phyloP scores from a whole-genome alignment of 1,284 basidiomycete genomes.

The Cryptococcus wingfieldii region DNA sequence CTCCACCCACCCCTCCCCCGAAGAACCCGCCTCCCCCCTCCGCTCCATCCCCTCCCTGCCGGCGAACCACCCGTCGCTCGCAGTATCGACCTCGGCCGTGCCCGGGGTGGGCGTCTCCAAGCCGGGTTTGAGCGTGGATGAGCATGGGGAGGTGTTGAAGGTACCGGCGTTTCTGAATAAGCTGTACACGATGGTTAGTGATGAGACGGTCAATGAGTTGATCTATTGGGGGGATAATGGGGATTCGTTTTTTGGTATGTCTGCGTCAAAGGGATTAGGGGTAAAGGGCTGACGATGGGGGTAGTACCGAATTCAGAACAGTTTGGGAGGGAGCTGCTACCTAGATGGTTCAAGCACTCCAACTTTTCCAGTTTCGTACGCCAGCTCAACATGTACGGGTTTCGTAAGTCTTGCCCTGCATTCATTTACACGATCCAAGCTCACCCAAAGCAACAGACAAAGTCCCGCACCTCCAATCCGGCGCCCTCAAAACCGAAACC shows the following conservation, averaged over 20 bases:
- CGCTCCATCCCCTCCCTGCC: constrained; percentile 11
- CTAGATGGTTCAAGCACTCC: constrained; percentile 93
- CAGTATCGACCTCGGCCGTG: neutral
- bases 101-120: constrained; percentile 22
- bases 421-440: neutral
- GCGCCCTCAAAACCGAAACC: constrained; percentile 73
- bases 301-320: constrained; percentile 88
- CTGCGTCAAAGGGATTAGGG: neutral
- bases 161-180: constrained; percentile 88
- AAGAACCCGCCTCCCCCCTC: constrained; percentile 10
- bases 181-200: constrained; percentile 87
- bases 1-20: constrained; percentile 19
- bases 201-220: constrained; percentile 71
- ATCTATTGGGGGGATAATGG: constrained; percentile 87
- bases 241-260: constrained; percentile 81
- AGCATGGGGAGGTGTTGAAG: constrained; percentile 45
- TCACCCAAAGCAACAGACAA: constrained; percentile 54
- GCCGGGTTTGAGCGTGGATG: constrained; percentile 40
- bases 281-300: neutral
- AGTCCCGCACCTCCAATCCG: constrained; percentile 92
- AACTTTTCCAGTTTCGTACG: constrained; percentile 93
- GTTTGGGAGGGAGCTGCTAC: constrained; percentile 84
- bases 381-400: constrained; percentile 79
- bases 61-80: neutral
- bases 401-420: neutral